Evolutionary conservation across 2,329 filamentous ascomycete species (phyloP).

Genomic region (Fusarium mangiferae): DNA sequence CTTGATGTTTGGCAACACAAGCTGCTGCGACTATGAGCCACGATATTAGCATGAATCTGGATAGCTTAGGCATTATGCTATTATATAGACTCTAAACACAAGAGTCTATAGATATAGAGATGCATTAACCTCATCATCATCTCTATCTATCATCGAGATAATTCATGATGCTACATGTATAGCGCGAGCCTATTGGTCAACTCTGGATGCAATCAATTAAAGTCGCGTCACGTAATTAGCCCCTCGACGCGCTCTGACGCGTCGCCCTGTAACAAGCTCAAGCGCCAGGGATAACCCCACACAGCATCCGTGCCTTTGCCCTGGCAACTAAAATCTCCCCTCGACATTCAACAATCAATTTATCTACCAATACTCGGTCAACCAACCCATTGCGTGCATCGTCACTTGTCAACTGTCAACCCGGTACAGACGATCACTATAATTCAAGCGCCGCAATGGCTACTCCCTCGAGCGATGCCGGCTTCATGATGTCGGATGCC

Average conservation of each 20-base stretch:
- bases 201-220: constrained; percentile 53
- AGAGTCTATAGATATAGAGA: not conserved
- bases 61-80: not conserved
- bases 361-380: not conserved
- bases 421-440: not conserved
- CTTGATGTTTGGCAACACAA: not conserved
- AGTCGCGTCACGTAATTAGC: constrained; percentile 46
- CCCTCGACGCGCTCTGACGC: constrained; percentile 48
- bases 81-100: not conserved
- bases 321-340: constrained; percentile 40
- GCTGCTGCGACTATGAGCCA: not conserved
- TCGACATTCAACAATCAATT: constrained; percentile 24
- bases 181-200: not conserved
- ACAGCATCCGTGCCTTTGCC: constrained; percentile 32
- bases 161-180: not conserved
- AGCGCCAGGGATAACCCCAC: constrained; percentile 17
- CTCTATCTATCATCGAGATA: not conserved
- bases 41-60: not conserved
- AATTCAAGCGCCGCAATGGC: constrained; percentile 52
- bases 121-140: not conserved
- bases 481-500: constrained; percentile 67
- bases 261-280: constrained; percentile 24
- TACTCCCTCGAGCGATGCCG: constrained; percentile 63
- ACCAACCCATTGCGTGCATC: not conserved
- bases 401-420: not conserved